phyloP scores from a whole-genome alignment of 225 moss, liverwort and hornwort genomes.

The Marchantia polymorpha region DNA sequence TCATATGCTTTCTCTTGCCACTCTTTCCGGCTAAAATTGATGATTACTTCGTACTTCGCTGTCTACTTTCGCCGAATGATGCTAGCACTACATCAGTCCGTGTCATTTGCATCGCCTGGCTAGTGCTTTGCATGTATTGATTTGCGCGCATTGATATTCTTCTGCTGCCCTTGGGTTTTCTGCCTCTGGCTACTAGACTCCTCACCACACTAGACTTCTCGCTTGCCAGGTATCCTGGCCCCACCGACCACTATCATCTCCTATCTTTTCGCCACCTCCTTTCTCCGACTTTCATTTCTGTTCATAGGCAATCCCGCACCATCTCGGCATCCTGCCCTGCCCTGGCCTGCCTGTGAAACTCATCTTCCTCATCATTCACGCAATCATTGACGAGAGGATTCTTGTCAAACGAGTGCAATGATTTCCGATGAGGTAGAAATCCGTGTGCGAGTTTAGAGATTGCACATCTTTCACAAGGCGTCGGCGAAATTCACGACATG shows the following conservation, averaged over 20 bases:
- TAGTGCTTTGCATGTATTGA: neutral
- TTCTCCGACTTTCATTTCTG: neutral
- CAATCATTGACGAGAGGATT: no score
- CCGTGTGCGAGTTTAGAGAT: neutral
- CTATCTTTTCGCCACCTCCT: neutral
- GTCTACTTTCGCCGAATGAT: neutral
- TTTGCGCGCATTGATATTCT: neutral
- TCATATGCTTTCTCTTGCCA: neutral
- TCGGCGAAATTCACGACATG: neutral
- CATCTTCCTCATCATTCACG: neutral
- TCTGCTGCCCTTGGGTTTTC: neutral
- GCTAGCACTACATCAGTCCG: neutral
- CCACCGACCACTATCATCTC: neutral
- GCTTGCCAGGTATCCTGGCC: neutral
- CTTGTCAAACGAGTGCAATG: neutral
- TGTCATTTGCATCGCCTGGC: neutral
- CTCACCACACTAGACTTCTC: neutral
- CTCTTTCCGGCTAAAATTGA: neutral
- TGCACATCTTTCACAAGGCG: neutral
- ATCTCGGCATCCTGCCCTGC: neutral
- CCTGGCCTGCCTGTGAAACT: neutral
- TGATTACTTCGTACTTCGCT: neutral
- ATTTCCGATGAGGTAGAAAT: neutral
- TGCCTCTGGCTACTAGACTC: neutral
- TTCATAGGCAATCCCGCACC: neutral